These are phyloP conservation scores for Melampsora americana DNA, from an alignment of 1,284 basidiomycete genomes.

Conservation along the genomic window DNA sequence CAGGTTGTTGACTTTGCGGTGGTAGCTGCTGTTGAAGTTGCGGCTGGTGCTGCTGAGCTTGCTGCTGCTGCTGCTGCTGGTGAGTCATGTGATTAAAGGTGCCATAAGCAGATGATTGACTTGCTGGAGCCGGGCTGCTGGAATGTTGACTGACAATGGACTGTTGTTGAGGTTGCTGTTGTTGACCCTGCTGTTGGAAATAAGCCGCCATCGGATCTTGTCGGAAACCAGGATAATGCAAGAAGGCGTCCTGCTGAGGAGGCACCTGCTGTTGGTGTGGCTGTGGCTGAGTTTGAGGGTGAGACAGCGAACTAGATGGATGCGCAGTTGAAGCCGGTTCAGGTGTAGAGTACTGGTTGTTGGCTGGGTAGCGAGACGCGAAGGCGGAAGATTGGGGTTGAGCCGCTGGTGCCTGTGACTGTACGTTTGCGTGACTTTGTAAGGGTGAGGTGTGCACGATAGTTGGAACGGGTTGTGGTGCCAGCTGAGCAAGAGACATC, in stretches of 20 bases:
- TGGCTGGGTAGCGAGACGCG: slow-evolving; percentile 35
- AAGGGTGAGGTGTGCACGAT: slow-evolving; percentile 19
- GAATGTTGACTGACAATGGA: slow-evolving; percentile 38
- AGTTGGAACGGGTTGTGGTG: background rate
- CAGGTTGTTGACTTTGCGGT: slow-evolving; percentile 39
- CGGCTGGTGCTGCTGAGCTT: background rate
- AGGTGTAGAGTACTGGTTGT: slow-evolving; percentile 25
- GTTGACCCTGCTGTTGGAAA: slow-evolving; percentile 37
- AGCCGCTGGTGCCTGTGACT: slow-evolving; percentile 11
- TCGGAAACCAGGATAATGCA: slow-evolving; percentile 37
- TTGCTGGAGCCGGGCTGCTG: slow-evolving; percentile 29
- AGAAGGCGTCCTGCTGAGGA: slow-evolving; percentile 33
- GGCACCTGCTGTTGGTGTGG: background rate
- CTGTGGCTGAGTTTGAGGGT: slow-evolving; percentile 17
- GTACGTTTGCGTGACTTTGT: slow-evolving; percentile 22
- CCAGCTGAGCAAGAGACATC: background rate
- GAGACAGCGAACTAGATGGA: slow-evolving; percentile 17
- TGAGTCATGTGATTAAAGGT: slow-evolving; percentile 40
- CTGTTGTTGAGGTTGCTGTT: slow-evolving; percentile 37
- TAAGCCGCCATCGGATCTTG: slow-evolving; percentile 39
- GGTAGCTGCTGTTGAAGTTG: slow-evolving; percentile 21
- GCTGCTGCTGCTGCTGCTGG: slow-evolving; percentile 3
- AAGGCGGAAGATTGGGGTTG: slow-evolving; percentile 30
- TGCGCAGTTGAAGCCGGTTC: slow-evolving; percentile 9
- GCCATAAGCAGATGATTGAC: slow-evolving; percentile 32